A percentile compares a stretch with the other conserved stretches of the same genome.
Conservation (phyloP, 495 filamentous ascomycete species). For the Bryoglossum gracile region DNA sequence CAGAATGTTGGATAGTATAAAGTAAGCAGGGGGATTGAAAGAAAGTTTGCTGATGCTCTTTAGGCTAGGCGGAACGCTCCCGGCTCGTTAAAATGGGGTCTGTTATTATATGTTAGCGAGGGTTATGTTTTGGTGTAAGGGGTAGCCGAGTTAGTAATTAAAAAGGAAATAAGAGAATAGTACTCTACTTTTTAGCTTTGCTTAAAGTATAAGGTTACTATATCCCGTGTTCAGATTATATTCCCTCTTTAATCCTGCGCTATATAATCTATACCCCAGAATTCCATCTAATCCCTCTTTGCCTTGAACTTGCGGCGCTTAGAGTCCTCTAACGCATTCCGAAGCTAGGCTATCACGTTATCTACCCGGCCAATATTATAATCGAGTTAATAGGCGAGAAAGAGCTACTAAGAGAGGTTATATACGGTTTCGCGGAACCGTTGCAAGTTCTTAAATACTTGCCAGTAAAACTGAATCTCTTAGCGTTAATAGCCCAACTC, state of each 20-base stretch:
- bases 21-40: not conserved
- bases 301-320: slow-evolving; percentile 6
- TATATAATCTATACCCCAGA: slow-evolving; percentile 11
- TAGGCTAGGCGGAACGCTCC: not conserved
- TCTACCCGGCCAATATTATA: slow-evolving; percentile 1
- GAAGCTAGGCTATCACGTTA: slow-evolving; percentile 11
- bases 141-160: not conserved
- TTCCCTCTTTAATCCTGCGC: not conserved
- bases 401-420: slow-evolving; percentile 14
- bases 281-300: slow-evolving; percentile 10
- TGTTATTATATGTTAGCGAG: not conserved
- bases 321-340: slow-evolving; percentile 9
- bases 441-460: slow-evolving; percentile 16
- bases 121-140: not conserved
- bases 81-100: not conserved
- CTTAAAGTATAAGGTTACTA: not conserved
- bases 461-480: slow-evolving; percentile 17
- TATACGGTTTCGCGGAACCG: slow-evolving; percentile 15
- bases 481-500: slow-evolving; percentile 11
- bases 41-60: not conserved
- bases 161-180: not conserved
- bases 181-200: not conserved
- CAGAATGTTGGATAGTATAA: not conserved
- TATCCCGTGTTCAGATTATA: slow-evolving; percentile 8
- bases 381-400: slow-evolving; percentile 8